Conservation (phyloP, 2,329 filamentous ascomycete genomes). For the Penicillium verrucosum region DNA sequence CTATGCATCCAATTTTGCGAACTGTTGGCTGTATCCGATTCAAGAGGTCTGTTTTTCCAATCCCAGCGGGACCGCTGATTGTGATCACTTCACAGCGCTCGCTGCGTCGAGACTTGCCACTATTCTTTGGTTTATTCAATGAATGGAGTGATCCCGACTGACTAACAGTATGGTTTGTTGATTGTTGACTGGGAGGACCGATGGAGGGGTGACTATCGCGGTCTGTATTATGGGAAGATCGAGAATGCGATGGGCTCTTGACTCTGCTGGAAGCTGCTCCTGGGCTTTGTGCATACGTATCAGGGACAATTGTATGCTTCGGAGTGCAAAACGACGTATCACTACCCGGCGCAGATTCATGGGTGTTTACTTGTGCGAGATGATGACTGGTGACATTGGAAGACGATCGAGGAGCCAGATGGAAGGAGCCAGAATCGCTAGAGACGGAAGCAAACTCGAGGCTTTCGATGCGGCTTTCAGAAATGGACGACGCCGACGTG, state of each 20-base stretch:
- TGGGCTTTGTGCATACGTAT: conserved; percentile 8
- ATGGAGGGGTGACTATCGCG: conserved; percentile 23
- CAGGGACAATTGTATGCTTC: conserved; percentile 20
- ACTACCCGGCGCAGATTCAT: conserved; percentile 36
- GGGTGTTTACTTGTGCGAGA: conserved; percentile 30
- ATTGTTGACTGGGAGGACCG: conserved; percentile 33
- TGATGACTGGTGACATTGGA: conserved; percentile 34
- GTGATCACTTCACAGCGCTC: conserved; percentile 60
- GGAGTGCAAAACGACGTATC: conserved; percentile 36
- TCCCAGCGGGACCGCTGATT: conserved; percentile 55
- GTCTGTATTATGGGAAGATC: conserved; percentile 37
- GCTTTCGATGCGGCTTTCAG: conserved; percentile 49
- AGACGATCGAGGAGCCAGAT: conserved; percentile 37
- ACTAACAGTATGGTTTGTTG: conserved; percentile 29
- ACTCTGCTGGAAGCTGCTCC: conserved; percentile 23
- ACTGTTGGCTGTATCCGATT: conserved; percentile 57
- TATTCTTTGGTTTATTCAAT: conserved; percentile 40
- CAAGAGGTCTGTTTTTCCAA: conserved; percentile 60
- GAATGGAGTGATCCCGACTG: conserved; percentile 33
- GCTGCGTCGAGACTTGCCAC: conserved; percentile 50
- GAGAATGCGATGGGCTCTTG: conserved; percentile 39
- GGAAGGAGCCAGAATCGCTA: conserved; percentile 52
- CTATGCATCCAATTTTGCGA: conserved; percentile 59
- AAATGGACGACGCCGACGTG: conserved; percentile 54
- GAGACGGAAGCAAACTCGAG: conserved; percentile 53